A percentile compares a stretch with the other conserved stretches of the same genome.
These are phyloP conservation scores for Solanum stenotomum DNA, from an alignment of 257 asterid genomes.

Conservation along the genomic window DNA sequence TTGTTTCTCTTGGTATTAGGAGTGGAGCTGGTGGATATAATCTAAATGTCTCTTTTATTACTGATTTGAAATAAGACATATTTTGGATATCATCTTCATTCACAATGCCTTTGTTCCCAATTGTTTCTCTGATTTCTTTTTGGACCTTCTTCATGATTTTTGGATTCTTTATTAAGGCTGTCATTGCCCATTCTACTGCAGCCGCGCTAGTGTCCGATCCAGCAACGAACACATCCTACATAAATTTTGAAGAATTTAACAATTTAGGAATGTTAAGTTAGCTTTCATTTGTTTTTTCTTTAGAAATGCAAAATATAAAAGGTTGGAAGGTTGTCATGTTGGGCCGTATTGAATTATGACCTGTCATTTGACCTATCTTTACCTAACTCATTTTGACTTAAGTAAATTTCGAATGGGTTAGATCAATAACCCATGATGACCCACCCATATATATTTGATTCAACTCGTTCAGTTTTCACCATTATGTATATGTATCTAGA, in stretches of 20 bases:
- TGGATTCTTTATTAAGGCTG: background rate
- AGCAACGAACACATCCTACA: background rate
- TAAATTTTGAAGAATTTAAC: no score
- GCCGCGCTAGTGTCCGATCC: background rate
- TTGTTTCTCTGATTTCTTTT: background rate
- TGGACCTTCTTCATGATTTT: background rate
- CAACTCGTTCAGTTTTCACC: no score
- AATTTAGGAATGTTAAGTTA: no score
- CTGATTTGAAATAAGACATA: background rate
- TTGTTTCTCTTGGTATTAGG: background rate
- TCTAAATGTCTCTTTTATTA: background rate
- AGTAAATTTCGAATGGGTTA: no score
- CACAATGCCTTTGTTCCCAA: background rate
- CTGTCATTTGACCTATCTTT: no score
- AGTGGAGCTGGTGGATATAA: background rate
- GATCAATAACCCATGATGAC: no score
- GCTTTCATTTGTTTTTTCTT: no score
- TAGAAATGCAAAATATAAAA: background rate
- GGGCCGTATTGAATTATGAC: background rate
- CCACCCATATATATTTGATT: no score
- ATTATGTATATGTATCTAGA: background rate
- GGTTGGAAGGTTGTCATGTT: background rate
- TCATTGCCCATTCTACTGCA: background rate
- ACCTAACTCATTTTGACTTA: no score
- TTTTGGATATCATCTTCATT: background rate